Conservation (phyloP, 2,329 filamentous ascomycete species). For the Alternaria conjuncta region DNA sequence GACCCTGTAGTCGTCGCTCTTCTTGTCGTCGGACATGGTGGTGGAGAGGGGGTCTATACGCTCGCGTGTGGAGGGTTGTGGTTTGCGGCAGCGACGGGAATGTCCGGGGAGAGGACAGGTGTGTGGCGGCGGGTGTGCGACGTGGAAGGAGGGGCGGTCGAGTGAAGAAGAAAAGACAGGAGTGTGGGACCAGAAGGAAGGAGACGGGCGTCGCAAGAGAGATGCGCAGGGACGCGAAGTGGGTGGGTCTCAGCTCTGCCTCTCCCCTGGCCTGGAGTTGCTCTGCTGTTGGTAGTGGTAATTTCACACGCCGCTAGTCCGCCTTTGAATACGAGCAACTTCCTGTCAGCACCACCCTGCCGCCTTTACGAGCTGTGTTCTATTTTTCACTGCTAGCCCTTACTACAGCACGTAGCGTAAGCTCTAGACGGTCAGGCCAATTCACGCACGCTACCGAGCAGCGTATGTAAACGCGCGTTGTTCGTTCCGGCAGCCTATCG, state of each 20-base stretch:
- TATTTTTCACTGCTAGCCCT: constrained; percentile 7
- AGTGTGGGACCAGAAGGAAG: constrained; percentile 19
- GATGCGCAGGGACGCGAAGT: constrained; percentile 39
- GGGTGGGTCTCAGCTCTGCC: constrained; percentile 29
- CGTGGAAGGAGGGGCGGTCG: background rate
- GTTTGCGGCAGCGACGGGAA: constrained; percentile 21
- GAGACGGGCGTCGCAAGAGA: constrained; percentile 26
- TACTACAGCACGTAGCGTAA: background rate
- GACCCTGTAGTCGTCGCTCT: constrained; percentile 78
- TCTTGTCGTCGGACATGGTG: constrained; percentile 87
- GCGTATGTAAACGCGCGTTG: background rate
- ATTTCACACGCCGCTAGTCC: constrained; percentile 39
- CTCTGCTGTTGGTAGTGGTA: constrained; percentile 22
- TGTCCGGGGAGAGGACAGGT: constrained; percentile 24
- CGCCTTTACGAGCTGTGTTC: constrained; percentile 7
- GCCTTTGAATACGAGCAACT: constrained; percentile 21
- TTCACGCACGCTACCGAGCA: background rate
- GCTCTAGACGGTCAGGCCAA: background rate
- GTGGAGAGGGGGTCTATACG: constrained; percentile 11
- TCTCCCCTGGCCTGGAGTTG: constrained; percentile 35
- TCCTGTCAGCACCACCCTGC: constrained; percentile 24
- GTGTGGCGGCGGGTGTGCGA: constrained; percentile 11
- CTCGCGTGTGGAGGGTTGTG: background rate
- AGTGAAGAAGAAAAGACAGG: constrained; percentile 26
- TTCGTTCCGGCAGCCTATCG: constrained; percentile 5